Base-by-base conservation (phyloP, 2,329 filamentous ascomycete genomes). In the Hypoxylon sp. region DNA sequence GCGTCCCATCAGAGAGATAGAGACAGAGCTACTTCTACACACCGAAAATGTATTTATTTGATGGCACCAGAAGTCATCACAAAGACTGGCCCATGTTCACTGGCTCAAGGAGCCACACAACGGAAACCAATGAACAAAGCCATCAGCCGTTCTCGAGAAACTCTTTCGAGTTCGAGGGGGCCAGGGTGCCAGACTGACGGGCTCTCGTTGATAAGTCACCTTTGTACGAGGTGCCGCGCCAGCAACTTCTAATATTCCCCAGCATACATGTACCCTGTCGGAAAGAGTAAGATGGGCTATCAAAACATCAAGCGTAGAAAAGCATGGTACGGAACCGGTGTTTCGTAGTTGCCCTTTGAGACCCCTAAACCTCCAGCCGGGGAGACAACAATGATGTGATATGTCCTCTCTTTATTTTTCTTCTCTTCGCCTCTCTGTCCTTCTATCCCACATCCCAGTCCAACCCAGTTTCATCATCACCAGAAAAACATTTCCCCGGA, bases 81-180 rank as follows among this genome's bases (percentile, higher is more conserved):
- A 32, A 56, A 56, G 53, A 44, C 7, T n/a, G 3, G 8, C 37
- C 13, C 32, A 54, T 42, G 42, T 17, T 19, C 15, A 32, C 29
- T 29, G 21, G 21, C 31, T 29, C 21, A 19, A 32, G 15, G 15
- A 58, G 44, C 37, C 46, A 48, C 13, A 42, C 37, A 8, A 57
- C 61, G 37, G 37, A 39, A 64, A 24, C 50, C 48, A 39, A 59
- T 32, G 39, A 44, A 67, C 60, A 67, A 67, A 67, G 64, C 53
- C 53, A 59, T 19, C 21, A 35, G 6, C 50, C 54, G 50, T 51
- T 35, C 59, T 63, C 59, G 48, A 52, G 46, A 39, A 39, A 13
- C 19, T 27, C 24, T 44, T 53, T 46, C 17, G 19, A 29, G 31
- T 32, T 37, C 5, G 21, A 57, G 37, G 21, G 24, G n/a, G 29